A percentile compares a stretch with the other conserved stretches of the same genome.
Evolutionary conservation across 768 basidiomycete species (phyloP).

Genomic region (Boletellus ananiceps): DNA sequence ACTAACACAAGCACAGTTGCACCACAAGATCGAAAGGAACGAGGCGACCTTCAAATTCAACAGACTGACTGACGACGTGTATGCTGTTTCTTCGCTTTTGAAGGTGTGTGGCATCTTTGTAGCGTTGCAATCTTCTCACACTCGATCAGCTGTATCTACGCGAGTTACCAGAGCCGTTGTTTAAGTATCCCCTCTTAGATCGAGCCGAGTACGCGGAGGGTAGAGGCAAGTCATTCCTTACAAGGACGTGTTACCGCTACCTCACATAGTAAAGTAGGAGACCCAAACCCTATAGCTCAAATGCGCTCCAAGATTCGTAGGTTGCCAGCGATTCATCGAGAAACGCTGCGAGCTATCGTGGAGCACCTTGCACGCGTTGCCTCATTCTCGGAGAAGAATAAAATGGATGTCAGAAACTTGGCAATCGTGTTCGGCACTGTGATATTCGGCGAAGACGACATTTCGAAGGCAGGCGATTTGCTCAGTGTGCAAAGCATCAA

Average conservation of each 20-base stretch:
- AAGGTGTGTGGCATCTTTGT: conserved; percentile 48
- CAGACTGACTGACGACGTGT: conserved; percentile 69
- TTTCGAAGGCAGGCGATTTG: conserved; percentile 73
- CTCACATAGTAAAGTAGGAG: conserved; percentile 49
- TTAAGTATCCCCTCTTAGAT: conserved; percentile 75
- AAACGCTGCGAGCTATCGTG: conserved; percentile 71
- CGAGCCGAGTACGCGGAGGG: conserved; percentile 78
- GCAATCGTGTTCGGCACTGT: conserved; percentile 88
- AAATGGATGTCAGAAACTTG: conserved; percentile 92
- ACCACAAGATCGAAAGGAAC: conserved; percentile 83
- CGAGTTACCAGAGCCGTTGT: conserved; percentile 86
- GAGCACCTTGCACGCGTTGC: conserved; percentile 80
- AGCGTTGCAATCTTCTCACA: background rate
- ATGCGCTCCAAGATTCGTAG: conserved; percentile 84
- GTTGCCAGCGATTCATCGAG: conserved; percentile 78
- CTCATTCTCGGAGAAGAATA: conserved; percentile 66
- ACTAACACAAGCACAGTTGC: conserved; percentile 46
- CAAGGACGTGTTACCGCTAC: background rate
- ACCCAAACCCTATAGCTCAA: conserved; percentile 62
- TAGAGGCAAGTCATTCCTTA: conserved; percentile 44
- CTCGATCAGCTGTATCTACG: conserved; percentile 64
- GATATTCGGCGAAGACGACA: conserved; percentile 89
- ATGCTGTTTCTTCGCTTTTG: conserved; percentile 76
- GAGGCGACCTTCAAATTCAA: conserved; percentile 74
- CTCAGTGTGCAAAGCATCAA: conserved; percentile 71